Base-by-base conservation (phyloP, 2,329 filamentous ascomycete species). In the Sporothrix brasiliensis region DNA sequence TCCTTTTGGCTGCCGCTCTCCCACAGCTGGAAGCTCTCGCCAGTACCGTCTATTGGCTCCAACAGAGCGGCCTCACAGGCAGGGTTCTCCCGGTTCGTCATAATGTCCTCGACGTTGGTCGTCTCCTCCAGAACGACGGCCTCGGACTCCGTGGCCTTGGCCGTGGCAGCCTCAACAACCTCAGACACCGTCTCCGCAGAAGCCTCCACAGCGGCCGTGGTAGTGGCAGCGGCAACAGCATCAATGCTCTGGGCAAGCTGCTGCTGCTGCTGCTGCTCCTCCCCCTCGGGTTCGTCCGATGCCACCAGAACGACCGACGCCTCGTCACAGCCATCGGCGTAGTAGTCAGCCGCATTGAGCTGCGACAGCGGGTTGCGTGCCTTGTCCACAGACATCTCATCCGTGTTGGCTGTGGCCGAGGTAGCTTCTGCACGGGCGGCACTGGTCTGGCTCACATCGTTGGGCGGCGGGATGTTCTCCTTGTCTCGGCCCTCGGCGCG, bases 381-480 rank as follows among this genome's bases (percentile, higher is more conserved):
- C 78, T 89, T 86, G 75, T 91, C 89, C 30, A 90, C 82, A 21
- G 86, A 78, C 83, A 89, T 89, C 71, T 84, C 83, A 66, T 88
- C 86, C n/a, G 52, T 34, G 5, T 44, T 53, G 1, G 77, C 75
- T 0, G 78, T 9, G 3, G 56, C 49, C 5, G 50, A 58, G 6
- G 66, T 53, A 14, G 63, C 24, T 4, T 50, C 61, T 0, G 24
- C 2, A 3, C 69, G 71, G 14, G 65, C n/a, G 0, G 19, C 27
- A 19, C 81, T 81, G 0, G 87, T 88, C 76, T 91, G 86, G 39
- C 86, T 88, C 52, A 91, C 79, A 60, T 91, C 89, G 69, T 87
- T 86, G 2, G 81, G 78, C 1, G 94, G 94, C 4, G 94, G 92
- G 21, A 97, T 88, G 77, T 99, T 99, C 83, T 99, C 94, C 84